A percentile compares a stretch with the other conserved stretches of the same genome.
phyloP scores from a whole-genome alignment of 768 basidiomycete genomes.

The Tremella fuciformis region DNA sequence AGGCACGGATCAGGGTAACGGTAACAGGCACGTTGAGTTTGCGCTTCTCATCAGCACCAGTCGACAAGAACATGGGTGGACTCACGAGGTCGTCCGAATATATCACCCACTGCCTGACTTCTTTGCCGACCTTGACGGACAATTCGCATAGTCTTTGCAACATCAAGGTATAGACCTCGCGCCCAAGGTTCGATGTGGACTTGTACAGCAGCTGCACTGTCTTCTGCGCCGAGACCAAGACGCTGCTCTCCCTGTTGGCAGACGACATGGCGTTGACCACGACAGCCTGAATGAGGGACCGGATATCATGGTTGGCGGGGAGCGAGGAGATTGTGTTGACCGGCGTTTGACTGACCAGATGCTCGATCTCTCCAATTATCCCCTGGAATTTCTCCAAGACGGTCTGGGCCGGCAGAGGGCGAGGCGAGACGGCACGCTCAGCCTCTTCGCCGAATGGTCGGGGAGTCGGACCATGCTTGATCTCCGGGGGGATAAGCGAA shows the following conservation, averaged over 20 bases:
- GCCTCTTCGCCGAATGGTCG: constrained; percentile 13
- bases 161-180: constrained; percentile 88
- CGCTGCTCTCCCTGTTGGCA: constrained; percentile 75
- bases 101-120: constrained; percentile 92
- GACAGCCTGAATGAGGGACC: constrained; percentile 77
- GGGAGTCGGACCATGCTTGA: constrained; percentile 38
- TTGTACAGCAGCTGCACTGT: constrained; percentile 94
- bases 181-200: constrained; percentile 74
- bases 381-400: constrained; percentile 76
- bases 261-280: constrained; percentile 76
- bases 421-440: constrained; percentile 31
- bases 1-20: constrained; percentile 77
- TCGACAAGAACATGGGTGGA: constrained; percentile 14
- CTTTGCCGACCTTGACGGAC: constrained; percentile 90
- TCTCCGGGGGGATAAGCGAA: constrained; percentile 25
- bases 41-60: constrained; percentile 59
- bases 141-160: constrained; percentile 82
- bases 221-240: constrained; percentile 90
- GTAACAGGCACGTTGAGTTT: constrained; percentile 96
- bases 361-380: constrained; percentile 69
- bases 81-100: constrained; percentile 93
- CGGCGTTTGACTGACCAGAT: constrained; percentile 71
- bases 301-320: constrained; percentile 80
- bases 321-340: constrained; percentile 66
- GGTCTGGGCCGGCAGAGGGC: constrained; percentile 59